Conservation (phyloP, 306 rosid genomes). For the Senna siamea region DNA sequence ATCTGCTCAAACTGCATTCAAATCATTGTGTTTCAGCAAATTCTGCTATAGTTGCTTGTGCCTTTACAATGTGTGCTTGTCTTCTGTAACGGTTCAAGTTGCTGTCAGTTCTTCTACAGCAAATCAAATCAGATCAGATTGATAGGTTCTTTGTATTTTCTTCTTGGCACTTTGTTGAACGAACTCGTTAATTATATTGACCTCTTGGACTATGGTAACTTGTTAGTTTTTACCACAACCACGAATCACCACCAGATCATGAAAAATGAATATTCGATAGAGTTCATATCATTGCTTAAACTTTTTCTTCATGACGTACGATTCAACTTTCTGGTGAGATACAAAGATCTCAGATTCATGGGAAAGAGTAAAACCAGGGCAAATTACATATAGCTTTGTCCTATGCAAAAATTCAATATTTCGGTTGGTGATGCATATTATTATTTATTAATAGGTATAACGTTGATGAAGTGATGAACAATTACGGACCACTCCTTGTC, state of each 20-base stretch:
- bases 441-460: too few species aligned
- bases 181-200: neutral
- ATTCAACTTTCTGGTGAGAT: neutral
- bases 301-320: neutral
- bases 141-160: neutral
- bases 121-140: neutral
- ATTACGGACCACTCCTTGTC: neutral
- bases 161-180: neutral
- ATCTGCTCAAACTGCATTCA: neutral
- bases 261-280: neutral
- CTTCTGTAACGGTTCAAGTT: slow-evolving; percentile 1
- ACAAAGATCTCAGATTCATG: neutral
- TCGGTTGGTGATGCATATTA: neutral
- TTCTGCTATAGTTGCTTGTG: neutral
- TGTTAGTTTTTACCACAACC: too few species aligned
- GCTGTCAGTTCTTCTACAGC: too few species aligned
- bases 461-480: neutral
- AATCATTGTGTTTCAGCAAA: neutral
- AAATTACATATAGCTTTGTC: neutral
- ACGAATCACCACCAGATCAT: neutral
- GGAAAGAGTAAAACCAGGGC: neutral
- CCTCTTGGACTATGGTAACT: neutral
- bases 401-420: neutral
- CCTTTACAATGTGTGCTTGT: neutral
- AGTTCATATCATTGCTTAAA: neutral